phyloP scores from a whole-genome alignment of 768 basidiomycete genomes.

The Podaxis pistillaris region DNA sequence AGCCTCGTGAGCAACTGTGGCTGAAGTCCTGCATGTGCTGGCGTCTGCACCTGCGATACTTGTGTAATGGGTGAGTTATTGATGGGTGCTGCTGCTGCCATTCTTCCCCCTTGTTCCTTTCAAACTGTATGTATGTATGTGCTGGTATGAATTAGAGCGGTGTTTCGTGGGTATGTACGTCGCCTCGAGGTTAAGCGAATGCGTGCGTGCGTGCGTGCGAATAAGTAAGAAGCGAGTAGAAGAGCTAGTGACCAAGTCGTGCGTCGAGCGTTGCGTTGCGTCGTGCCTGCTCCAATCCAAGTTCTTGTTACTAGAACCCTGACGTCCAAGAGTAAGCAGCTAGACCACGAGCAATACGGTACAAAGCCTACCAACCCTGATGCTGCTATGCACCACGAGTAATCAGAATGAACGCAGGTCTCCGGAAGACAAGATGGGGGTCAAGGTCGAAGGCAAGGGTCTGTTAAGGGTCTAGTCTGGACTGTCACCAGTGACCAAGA shows the following conservation, averaged over 20 bases:
- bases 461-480: neutral
- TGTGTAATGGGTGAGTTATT: constrained; percentile 56
- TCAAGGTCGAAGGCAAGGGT: neutral
- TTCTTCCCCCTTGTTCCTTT: neutral
- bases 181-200: neutral
- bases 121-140: neutral
- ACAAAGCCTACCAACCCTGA: neutral
- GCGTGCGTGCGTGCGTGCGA: neutral
- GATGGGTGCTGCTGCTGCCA: constrained; percentile 18
- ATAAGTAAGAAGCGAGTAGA: neutral
- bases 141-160: neutral
- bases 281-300: neutral
- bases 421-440: neutral
- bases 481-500: neutral
- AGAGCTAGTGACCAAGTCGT: neutral
- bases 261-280: neutral
- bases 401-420: neutral
- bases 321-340: neutral
- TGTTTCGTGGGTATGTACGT: neutral
- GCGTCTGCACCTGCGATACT: constrained; percentile 61
- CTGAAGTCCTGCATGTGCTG: constrained; percentile 70
- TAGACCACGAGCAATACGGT: neutral
- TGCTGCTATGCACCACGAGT: constrained; percentile 5
- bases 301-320: neutral
- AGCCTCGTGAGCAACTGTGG: constrained; percentile 87